Evolutionary conservation across 768 basidiomycete genomes (phyloP).

Genomic region (Gloeopeniophorella convolvens): DNA sequence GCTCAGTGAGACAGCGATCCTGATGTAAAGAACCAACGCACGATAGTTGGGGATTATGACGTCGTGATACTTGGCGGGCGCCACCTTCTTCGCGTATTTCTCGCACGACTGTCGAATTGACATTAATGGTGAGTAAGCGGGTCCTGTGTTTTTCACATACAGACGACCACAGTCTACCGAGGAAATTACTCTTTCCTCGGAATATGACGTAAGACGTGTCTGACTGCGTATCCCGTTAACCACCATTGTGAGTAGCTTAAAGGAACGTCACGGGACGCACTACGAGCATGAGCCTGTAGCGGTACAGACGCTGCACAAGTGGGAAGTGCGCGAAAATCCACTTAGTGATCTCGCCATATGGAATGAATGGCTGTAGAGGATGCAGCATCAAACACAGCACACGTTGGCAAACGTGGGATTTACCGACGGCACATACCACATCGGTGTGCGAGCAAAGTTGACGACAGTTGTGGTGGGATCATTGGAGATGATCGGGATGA

Average conservation of each 20-base stretch:
- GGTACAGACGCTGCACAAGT: slow-evolving; percentile 38
- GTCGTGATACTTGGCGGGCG: slow-evolving; percentile 28
- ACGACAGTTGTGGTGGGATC: slow-evolving; percentile 43
- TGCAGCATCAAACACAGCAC: not conserved
- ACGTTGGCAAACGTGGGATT: not conserved
- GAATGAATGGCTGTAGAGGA: slow-evolving; percentile 22
- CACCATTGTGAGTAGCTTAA: no score
- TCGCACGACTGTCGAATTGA: slow-evolving; percentile 31
- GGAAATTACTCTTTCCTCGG: slow-evolving; percentile 2
- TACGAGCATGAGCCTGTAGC: slow-evolving; percentile 39
- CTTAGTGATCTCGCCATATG: slow-evolving; percentile 38
- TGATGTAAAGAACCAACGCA: slow-evolving; percentile 24
- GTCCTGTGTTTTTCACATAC: not conserved
- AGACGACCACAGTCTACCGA: not conserved
- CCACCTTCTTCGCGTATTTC: slow-evolving; percentile 38
- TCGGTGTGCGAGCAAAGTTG: slow-evolving; percentile 50
- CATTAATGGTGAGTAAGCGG: not conserved
- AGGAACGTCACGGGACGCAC: no score
- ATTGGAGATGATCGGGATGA: slow-evolving; percentile 43
- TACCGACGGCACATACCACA: slow-evolving; percentile 50
- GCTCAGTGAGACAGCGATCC: not conserved
- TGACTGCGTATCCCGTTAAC: not conserved
- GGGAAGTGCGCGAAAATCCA: slow-evolving; percentile 52
- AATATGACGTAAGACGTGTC: not conserved
- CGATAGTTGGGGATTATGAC: slow-evolving; percentile 45